Evolutionary conservation across 768 basidiomycete species (phyloP).

Genomic region (Psilocybe cyanescens): DNA sequence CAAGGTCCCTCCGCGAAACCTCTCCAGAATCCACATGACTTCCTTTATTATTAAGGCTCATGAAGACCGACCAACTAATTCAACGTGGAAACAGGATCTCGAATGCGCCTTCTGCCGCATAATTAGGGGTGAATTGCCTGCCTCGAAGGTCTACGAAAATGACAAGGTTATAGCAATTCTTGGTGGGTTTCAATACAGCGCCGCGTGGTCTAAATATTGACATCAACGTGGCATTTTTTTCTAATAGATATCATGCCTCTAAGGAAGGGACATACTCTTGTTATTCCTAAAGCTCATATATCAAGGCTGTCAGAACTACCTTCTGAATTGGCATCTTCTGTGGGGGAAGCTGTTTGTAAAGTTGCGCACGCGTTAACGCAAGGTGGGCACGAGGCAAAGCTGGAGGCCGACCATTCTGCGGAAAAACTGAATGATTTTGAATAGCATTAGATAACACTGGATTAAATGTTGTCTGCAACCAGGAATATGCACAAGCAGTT

Average conservation of each 20-base stretch:
- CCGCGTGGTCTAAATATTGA: neutral
- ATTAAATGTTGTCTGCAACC: constrained; percentile 79
- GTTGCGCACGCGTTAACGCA: constrained; percentile 65
- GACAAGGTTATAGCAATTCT: constrained; percentile 68
- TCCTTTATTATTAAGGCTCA: constrained; percentile 75
- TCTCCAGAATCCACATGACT: constrained; percentile 50
- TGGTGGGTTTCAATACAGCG: constrained; percentile 37
- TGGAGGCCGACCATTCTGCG: too few species aligned
- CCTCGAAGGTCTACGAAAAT: constrained; percentile 60
- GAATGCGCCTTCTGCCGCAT: constrained; percentile 72
- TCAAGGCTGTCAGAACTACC: constrained; percentile 69
- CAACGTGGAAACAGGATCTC: constrained; percentile 52
- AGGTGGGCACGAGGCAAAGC: constrained; percentile 40
- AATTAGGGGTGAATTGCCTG: constrained; percentile 49
- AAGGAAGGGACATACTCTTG: constrained; percentile 67
- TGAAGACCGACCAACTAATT: constrained; percentile 44
- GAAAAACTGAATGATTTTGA: neutral
- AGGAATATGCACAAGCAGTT: constrained; percentile 82
- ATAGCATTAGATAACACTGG: constrained; percentile 66
- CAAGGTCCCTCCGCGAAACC: neutral
- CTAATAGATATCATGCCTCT: constrained; percentile 67
- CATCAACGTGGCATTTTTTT: neutral
- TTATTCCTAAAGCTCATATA: constrained; percentile 70
- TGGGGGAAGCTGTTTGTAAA: constrained; percentile 61
- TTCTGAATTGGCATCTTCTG: constrained; percentile 56